Evolutionary conservation across 73 alveolate species (phyloP), one percentile per base, ranked within the genome.

Genomic region (Loxodes magnus): DNA sequence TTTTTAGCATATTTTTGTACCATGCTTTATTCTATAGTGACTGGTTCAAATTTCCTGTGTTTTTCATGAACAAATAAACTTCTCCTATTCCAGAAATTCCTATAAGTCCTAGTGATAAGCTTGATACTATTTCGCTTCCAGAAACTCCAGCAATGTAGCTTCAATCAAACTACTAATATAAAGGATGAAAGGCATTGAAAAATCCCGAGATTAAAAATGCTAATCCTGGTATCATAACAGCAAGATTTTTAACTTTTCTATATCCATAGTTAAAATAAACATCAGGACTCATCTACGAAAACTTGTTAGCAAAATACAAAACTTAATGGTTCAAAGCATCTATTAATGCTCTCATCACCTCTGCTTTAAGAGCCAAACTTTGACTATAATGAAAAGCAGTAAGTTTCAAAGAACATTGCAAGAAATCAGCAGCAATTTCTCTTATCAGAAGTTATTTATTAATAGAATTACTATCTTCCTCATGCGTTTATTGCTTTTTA

Each of bases 241-340:
- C 59, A n/a, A 46, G 15, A 41, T 46, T 46, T 25, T 46, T 46
- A 9, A 46, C n/a, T 46, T 19, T 9, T 24, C 26, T 24, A 2
- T 46, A 46, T 37, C 59, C 59, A 24, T 46, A 46, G 39, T 46
- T 46, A 24, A 25, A 46, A 25, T 46, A 7, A n/a, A 12, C 34
- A 24, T 46, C 39, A n/a, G 59, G 59, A 7, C 5, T 14, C 39
- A n/a, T 17, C n/a, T n/a, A 7, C n/a, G 59, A 17, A 10, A 10
- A 10, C 6, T 21, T 46, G 59, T 46, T 24, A 22, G 59, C 39
- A 0, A 37, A 20, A 1, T 25, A 2, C 59, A 46, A 25, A 12
- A 46, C 59, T 46, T 25, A 41, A 2, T 46, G 59, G 59, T 46
- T 46, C 7, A 46, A 0, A 24, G 27, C 22, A 23, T 46, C 59